Conservation (phyloP, 768 basidiomycete species). For the Phlebiopsis gigantea region DNA sequence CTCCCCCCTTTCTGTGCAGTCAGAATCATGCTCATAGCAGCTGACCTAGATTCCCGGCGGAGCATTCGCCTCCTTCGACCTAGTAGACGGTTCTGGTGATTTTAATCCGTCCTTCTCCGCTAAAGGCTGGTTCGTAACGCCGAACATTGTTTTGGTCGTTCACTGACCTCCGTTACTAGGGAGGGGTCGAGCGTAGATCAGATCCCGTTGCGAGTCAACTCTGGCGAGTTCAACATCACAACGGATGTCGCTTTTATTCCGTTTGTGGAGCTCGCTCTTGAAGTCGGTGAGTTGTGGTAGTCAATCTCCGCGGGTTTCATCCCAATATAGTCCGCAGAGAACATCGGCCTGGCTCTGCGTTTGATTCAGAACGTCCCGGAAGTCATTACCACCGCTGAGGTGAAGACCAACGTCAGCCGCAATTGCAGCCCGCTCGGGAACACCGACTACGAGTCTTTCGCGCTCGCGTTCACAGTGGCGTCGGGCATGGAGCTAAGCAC, state of each 20-base stretch:
- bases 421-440: conserved; percentile 1
- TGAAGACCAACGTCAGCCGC: conserved; percentile 3
- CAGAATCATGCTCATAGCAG: no score
- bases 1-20: no score
- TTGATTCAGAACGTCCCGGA: conserved; percentile 5
- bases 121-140: conserved; percentile 1
- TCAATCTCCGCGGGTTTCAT: no score
- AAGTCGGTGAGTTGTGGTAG: conserved; percentile 1
- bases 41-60: conserved; percentile 2
- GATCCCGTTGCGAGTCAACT: conserved; percentile 8
- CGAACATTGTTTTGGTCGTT: neutral
- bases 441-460: conserved; percentile 8
- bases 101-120: neutral
- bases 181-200: conserved; percentile 1
- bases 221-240: conserved; percentile 5
- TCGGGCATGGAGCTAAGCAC: neutral
- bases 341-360: neutral
- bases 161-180: neutral
- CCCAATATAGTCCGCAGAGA: neutral
- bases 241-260: neutral
- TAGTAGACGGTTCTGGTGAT: conserved; percentile 1
- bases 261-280: conserved; percentile 5
- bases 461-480: conserved; percentile 5
- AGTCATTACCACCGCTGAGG: neutral
- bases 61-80: conserved; percentile 6